These are phyloP conservation scores for Pholiota adiposa DNA, from an alignment of 1,284 basidiomycete genomes.

Conservation along the genomic window DNA sequence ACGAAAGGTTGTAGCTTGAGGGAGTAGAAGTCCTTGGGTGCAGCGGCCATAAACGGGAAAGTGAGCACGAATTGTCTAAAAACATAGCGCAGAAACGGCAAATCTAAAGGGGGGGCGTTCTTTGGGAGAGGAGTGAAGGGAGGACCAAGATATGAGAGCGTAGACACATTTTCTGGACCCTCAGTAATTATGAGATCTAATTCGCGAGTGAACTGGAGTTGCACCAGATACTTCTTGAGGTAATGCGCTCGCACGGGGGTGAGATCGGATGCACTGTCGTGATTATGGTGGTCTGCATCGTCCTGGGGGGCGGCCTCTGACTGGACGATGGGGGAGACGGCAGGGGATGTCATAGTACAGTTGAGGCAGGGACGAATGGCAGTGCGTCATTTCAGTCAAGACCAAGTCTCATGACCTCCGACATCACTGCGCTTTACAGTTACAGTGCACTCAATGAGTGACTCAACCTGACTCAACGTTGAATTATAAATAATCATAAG, in stretches of 20 bases:
- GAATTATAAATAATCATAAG: constrained; percentile 10
- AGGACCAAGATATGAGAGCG: constrained; percentile 84
- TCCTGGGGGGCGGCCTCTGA: background rate
- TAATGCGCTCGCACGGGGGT: constrained; percentile 92
- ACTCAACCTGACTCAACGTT: no score
- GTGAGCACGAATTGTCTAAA: constrained; percentile 91
- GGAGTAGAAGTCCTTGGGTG: constrained; percentile 88
- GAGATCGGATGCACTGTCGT: constrained; percentile 40
- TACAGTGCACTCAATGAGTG: no score
- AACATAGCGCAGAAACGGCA: constrained; percentile 87
- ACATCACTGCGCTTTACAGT: background rate
- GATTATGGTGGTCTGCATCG: background rate
- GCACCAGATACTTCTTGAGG: constrained; percentile 93
- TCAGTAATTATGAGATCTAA: constrained; percentile 68
- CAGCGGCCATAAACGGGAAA: constrained; percentile 89
- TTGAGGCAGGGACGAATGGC: background rate
- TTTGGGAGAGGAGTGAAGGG: constrained; percentile 81
- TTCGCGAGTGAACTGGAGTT: constrained; percentile 83
- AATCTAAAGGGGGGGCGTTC: constrained; percentile 63
- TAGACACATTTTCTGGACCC: constrained; percentile 61
- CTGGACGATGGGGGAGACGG: background rate
- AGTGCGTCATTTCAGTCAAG: constrained; percentile 4
- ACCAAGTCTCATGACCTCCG: constrained; percentile 8
- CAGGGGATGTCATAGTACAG: constrained; percentile 8
- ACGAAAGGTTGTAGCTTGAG: constrained; percentile 94